phyloP scores from a whole-genome alignment of 208 protist genomes.

The Porcisia deanei region DNA sequence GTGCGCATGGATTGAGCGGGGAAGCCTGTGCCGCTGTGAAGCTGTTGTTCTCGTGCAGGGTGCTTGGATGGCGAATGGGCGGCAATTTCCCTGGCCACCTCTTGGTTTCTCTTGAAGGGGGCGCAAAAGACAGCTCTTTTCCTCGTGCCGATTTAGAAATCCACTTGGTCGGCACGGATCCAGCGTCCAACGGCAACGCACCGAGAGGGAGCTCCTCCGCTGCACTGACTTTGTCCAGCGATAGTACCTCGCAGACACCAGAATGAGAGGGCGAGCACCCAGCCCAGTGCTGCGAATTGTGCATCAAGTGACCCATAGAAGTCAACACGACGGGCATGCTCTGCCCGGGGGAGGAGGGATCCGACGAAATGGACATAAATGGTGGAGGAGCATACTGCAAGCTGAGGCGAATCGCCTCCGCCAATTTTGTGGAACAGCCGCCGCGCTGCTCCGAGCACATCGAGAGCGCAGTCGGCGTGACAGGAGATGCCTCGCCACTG shows the following conservation, averaged over 20 bases:
- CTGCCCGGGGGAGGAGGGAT: conserved; percentile 5
- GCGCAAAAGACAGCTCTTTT: not conserved
- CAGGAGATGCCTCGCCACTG: conserved; percentile 7
- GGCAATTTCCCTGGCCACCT: not conserved
- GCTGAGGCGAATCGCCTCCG: conserved; percentile 32
- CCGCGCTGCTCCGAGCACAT: not conserved
- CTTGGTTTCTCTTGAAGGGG: too few species aligned
- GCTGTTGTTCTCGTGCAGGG: not conserved
- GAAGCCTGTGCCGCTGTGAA: not conserved
- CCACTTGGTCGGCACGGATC: not conserved
- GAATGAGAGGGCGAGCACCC: not conserved
- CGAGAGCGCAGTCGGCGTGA: conserved; percentile 20
- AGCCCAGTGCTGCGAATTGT: conserved; percentile 9
- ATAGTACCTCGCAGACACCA: not conserved
- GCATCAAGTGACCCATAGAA: conserved; percentile 12
- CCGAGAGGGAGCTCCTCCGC: not conserved
- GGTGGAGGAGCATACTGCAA: conserved; percentile 18
- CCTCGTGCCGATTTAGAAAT: not conserved
- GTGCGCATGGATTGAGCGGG: conserved; percentile 1
- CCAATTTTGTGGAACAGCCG: conserved; percentile 10
- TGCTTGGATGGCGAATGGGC: not conserved
- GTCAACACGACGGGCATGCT: conserved; percentile 7
- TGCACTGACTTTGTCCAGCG: not conserved
- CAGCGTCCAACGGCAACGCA: not conserved
- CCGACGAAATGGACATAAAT: conserved; percentile 40